phyloP scores from a whole-genome alignment of 257 asterid species.

The Solanum paucissectum region DNA sequence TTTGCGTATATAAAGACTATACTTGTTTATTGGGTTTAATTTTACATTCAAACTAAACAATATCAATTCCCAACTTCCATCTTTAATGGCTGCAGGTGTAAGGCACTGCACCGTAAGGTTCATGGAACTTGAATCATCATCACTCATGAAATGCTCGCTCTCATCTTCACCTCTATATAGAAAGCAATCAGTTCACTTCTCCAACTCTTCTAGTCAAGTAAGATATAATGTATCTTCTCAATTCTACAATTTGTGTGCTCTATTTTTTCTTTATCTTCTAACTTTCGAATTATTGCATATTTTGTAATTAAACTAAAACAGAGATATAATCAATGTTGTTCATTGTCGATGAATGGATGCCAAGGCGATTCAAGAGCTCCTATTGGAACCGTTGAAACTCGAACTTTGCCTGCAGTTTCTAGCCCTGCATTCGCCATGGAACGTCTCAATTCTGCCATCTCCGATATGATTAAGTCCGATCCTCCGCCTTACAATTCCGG shows the following conservation, averaged over 20 bases:
- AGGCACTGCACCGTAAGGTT: slow-evolving; percentile 27
- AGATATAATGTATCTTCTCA: background rate
- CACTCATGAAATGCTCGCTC: slow-evolving; percentile 13
- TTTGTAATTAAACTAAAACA: background rate
- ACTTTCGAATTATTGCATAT: background rate
- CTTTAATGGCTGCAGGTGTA: slow-evolving; percentile 21
- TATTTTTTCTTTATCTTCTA: background rate
- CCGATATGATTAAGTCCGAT: slow-evolving; percentile 24
- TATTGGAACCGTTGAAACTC: slow-evolving; percentile 50
- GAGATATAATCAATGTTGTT: slow-evolving; percentile 37
- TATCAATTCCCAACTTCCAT: background rate
- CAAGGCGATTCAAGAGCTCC: slow-evolving; percentile 52
- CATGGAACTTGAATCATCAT: slow-evolving; percentile 28
- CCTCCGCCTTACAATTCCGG: slow-evolving; percentile 48
- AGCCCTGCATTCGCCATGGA: slow-evolving; percentile 48
- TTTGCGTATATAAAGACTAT: background rate
- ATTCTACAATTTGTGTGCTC: background rate
- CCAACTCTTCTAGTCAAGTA: background rate
- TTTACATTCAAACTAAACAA: background rate
- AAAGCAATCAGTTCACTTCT: slow-evolving; percentile 29
- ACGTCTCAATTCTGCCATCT: slow-evolving; percentile 53
- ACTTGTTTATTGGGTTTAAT: background rate
- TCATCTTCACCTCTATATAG: slow-evolving; percentile 9
- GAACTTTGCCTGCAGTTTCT: slow-evolving; percentile 36
- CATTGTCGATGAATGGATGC: slow-evolving; percentile 62